Conservation (phyloP, 768 basidiomycete species). For the Termitomyces sp. region DNA sequence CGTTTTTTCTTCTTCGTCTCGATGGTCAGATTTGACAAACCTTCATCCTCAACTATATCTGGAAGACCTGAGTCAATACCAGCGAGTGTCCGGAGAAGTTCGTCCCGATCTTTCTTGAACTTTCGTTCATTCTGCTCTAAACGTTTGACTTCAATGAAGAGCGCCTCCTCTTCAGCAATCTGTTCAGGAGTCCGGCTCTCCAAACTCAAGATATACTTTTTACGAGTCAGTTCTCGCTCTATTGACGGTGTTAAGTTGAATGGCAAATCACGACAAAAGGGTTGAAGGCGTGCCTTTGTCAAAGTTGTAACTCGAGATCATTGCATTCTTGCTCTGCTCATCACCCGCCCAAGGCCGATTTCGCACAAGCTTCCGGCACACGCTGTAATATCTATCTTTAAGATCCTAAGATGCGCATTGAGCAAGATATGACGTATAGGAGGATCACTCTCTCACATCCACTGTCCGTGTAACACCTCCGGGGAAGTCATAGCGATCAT, state of each 20-base stretch:
- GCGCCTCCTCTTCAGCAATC: constrained; percentile 91
- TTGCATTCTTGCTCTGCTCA: constrained; percentile 62
- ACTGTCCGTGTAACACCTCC: constrained; percentile 54
- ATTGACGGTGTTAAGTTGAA: neutral
- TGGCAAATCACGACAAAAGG: neutral
- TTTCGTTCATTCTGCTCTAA: constrained; percentile 89
- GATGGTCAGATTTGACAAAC: constrained; percentile 40
- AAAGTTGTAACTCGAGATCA: constrained; percentile 75
- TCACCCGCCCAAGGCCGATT: constrained; percentile 86
- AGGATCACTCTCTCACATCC: constrained; percentile 51
- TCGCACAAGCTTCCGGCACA: constrained; percentile 85
- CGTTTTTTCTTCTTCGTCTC: constrained; percentile 67
- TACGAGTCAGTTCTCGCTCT: constrained; percentile 89
- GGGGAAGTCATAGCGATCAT: constrained; percentile 84
- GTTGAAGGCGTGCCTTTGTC: constrained; percentile 67
- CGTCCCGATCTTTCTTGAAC: constrained; percentile 88
- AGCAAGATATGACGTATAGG: constrained; percentile 1
- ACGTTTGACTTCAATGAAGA: constrained; percentile 92
- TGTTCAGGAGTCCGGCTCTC: constrained; percentile 87
- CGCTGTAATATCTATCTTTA: constrained; percentile 91
- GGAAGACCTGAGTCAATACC: constrained; percentile 88
- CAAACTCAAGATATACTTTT: constrained; percentile 83
- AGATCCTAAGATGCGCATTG: constrained; percentile 59
- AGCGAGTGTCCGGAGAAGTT: constrained; percentile 76
- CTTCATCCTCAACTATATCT: constrained; percentile 71